phyloP scores from a whole-genome alignment of 352 stramenopile species.

The Globisporangium parvum region DNA sequence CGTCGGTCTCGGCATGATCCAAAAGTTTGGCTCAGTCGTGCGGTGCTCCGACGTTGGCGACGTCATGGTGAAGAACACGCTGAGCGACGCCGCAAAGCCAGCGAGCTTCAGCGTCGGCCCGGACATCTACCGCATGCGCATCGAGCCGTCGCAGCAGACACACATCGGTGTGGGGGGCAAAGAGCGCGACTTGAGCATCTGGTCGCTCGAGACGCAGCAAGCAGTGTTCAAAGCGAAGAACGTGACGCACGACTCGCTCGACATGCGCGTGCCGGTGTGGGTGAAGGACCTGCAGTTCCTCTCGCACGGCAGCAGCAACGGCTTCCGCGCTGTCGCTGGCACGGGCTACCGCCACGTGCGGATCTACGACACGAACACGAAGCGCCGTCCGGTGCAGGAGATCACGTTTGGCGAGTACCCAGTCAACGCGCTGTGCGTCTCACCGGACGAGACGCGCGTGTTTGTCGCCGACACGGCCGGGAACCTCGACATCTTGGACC shows the following conservation, averaged over 20 bases:
- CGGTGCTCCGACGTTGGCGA: constrained; percentile 53
- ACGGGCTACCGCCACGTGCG: constrained; percentile 75
- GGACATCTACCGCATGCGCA: constrained; percentile 48
- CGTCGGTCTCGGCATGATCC: constrained; percentile 54
- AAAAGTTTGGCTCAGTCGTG: constrained; percentile 60
- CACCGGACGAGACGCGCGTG: constrained; percentile 68
- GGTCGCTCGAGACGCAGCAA: constrained; percentile 77
- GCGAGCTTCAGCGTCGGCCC: constrained; percentile 46
- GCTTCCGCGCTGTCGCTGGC: constrained; percentile 64
- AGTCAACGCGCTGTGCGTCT: constrained; percentile 64
- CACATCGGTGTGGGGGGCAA: constrained; percentile 73
- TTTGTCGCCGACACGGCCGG: constrained; percentile 88
- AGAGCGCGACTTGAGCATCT: constrained; percentile 75
- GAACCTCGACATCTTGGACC: constrained; percentile 85
- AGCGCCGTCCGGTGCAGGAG: constrained; percentile 68
- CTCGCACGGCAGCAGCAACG: constrained; percentile 52
- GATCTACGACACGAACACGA: constrained; percentile 87
- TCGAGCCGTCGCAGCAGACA: constrained; percentile 41
- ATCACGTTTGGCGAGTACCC: constrained; percentile 71
- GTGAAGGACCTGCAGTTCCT: constrained; percentile 77
- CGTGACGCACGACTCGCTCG: constrained; percentile 80
- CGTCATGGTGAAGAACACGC: constrained; percentile 43
- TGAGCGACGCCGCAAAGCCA: constrained; percentile 31
- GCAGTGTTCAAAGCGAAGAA: constrained; percentile 83
- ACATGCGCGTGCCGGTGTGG: constrained; percentile 88